Evolutionary conservation across 163 green algal species (phyloP), one percentile per base, ranked within the genome.

Genomic region (Trebouxiophyceae sp.): DNA sequence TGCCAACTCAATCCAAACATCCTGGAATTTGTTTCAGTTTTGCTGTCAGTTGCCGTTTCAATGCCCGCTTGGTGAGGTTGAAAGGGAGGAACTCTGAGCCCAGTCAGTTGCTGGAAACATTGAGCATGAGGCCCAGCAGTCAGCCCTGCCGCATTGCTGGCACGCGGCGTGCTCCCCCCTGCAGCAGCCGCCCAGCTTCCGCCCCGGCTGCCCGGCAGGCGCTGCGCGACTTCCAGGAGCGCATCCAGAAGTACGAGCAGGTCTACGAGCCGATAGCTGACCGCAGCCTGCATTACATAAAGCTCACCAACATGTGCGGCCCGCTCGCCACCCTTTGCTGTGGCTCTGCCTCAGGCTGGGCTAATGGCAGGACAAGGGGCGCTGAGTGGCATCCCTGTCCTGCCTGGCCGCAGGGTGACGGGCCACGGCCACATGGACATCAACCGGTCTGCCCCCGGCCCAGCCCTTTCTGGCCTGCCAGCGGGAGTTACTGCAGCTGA

Each of bases 191-290:
- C 39, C 12, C 39, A 50, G 39, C 39, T 50, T 50, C 39, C 39
- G 8, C 39, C 7, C 12, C n/a, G n/a, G n/a, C n/a, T n/a, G n/a
- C n/a, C n/a, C n/a, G 62, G 57, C 70, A 88, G 86, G 87, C 84
- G 4, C 34, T 90, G 55, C 30, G 74, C 5, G 88, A 96, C 75
- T 96, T 96, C 65, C 77, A 81, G n/a, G 72, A 75, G 5, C 82
- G 90, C 47, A 94, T 97, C 39, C 34, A 54, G 22, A 89, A 91
- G 65, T 96, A 96, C 65, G 86, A 95, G 72, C 78, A 86, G 58
- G 84, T 92, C 57, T 96, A 96, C 63, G 82, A 96, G 67, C 86
- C 89, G 28, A 92, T 97, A 61, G 83, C 71, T 1, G 82, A 97
- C 75, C 71, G 90, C 31, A 84, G 74, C 28, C 60, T 93, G 24